Evolutionary conservation across 495 filamentous ascomycete species (phyloP), one percentile per base, ranked within the genome.

Genomic region (Barbatosphaeria neglecta): DNA sequence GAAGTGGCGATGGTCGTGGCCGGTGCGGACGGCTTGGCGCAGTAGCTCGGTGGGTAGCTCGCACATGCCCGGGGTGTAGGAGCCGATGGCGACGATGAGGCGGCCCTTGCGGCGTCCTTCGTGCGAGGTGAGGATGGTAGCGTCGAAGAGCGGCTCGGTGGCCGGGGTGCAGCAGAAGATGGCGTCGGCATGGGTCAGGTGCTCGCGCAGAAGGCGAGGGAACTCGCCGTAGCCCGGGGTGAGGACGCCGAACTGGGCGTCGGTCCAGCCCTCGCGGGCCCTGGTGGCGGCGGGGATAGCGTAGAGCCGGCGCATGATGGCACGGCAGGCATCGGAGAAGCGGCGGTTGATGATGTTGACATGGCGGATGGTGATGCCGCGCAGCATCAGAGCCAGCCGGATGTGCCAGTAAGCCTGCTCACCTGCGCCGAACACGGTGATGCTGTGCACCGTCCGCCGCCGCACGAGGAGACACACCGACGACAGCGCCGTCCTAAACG

Each of bases 361-460:
- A 41, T 82, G 75, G 49, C 81, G 77, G 53, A 94, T 82, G 6
- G 85, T 86, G 13, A 63, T 50, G 0, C 83, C 81, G 15, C 83
- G 79, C 13, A 94, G 70, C 17, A 87, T 71, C 19, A 98, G 68
- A 0, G 87, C 78, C 11, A 95, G 74, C 0, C 88, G 84, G 43
- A 90, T 78, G 62, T 95, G 89, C 90, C 90, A 98, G 63, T 86
- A 87, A 10, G 92, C 92, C 64, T 95, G 90, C 50, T 81, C 77
- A 19, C 90, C 90, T 11, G 83, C 79, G n/a, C 90, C 92, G 59
- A 98, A 96, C 43, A 94, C 82, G 22, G 81, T 75, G 2, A 95
- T 50, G 10, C 81, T 87, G 52, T 81, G 78, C 23, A 90, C 78
- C 40, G 72, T 66, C 37, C 72, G 64, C 43, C 92, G 84, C 52